Conservation (phyloP, 805 yeast species). For the Kodamaea sagamina region DNA sequence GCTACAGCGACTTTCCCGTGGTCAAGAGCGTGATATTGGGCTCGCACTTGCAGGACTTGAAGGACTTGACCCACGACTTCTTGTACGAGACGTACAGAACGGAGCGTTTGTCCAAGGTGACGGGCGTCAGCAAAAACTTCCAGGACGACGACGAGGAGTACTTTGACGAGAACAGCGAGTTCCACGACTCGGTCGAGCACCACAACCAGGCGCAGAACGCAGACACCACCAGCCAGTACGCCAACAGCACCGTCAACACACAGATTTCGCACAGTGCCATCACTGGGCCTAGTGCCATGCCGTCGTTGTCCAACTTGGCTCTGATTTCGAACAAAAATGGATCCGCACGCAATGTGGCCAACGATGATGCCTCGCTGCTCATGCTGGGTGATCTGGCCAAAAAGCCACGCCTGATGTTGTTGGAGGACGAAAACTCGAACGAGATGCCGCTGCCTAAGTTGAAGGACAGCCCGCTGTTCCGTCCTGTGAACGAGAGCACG, state of each 20-base stretch:
- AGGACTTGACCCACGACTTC: slow-evolving; percentile 76
- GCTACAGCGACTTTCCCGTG: slow-evolving; percentile 53
- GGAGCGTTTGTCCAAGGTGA: slow-evolving; percentile 64
- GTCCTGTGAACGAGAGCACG: slow-evolving; percentile 20
- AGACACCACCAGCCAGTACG: slow-evolving; percentile 11
- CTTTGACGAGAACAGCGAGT: slow-evolving; percentile 16
- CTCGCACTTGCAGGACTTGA: slow-evolving; percentile 78
- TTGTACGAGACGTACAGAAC: slow-evolving; percentile 80
- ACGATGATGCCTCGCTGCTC: slow-evolving; percentile 20
- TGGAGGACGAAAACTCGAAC: slow-evolving; percentile 26
- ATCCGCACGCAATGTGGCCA: slow-evolving; percentile 17
- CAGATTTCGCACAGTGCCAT: slow-evolving; percentile 36
- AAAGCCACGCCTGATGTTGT: slow-evolving; percentile 38
- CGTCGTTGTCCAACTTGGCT: slow-evolving; percentile 56
- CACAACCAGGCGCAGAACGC: slow-evolving; percentile 10
- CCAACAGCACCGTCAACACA: slow-evolving; percentile 13
- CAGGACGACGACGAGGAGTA: slow-evolving; percentile 19
- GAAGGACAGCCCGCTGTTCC: slow-evolving; percentile 29
- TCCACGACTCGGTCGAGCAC: slow-evolving; percentile 30
- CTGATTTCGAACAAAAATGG: slow-evolving; percentile 13
- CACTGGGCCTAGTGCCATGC: slow-evolving; percentile 45
- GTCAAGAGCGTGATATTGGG: slow-evolving; percentile 75
- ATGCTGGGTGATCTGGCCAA: slow-evolving; percentile 19
- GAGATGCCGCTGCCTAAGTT: slow-evolving; percentile 28
- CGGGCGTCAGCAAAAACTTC: slow-evolving; percentile 35